Evolutionary conservation across 2,329 filamentous ascomycete species (phyloP).

Genomic region (Beauveria asiatica): DNA sequence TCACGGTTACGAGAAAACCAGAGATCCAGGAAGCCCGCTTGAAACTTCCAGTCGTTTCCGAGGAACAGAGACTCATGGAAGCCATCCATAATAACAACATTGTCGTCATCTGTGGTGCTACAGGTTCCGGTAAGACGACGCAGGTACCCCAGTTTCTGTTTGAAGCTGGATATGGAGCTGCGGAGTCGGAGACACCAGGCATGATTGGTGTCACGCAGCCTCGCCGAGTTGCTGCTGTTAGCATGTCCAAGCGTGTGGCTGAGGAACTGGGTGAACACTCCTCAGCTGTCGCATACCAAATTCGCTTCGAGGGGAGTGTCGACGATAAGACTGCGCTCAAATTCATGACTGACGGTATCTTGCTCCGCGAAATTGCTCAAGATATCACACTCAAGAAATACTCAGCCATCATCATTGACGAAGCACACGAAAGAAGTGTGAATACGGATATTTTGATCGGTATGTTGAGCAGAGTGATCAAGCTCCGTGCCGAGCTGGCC

Average conservation of each 20-base stretch:
- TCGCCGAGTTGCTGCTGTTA: constrained; percentile 87
- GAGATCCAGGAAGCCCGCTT: constrained; percentile 73
- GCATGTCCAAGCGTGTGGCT: constrained; percentile 87
- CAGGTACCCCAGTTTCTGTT: constrained; percentile 95
- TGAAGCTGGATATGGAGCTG: constrained; percentile 82
- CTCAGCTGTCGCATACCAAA: constrained; percentile 81
- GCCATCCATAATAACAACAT: constrained; percentile 86
- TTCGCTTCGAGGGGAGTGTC: constrained; percentile 84
- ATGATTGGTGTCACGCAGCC: constrained; percentile 96
- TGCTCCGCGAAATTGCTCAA: constrained; percentile 82
- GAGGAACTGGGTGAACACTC: constrained; percentile 74
- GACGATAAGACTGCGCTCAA: constrained; percentile 80
- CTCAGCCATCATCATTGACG: constrained; percentile 88
- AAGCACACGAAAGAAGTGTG: constrained; percentile 93
- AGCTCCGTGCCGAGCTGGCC: constrained; percentile 67
- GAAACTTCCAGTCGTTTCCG: constrained; percentile 79
- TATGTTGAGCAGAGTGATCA: constrained; percentile 88
- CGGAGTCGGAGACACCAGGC: constrained; percentile 70
- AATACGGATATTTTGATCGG: constrained; percentile 98
- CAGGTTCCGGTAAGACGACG: constrained; percentile 95
- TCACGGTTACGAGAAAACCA: constrained; percentile 59
- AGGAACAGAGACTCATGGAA: constrained; percentile 98
- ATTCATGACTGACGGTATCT: constrained; percentile 97
- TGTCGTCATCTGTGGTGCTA: constrained; percentile 88
- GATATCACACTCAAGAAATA: constrained; percentile 87